phyloP scores from a whole-genome alignment of 2,329 filamentous ascomycete genomes.

The Pezizomycotina sp. region DNA sequence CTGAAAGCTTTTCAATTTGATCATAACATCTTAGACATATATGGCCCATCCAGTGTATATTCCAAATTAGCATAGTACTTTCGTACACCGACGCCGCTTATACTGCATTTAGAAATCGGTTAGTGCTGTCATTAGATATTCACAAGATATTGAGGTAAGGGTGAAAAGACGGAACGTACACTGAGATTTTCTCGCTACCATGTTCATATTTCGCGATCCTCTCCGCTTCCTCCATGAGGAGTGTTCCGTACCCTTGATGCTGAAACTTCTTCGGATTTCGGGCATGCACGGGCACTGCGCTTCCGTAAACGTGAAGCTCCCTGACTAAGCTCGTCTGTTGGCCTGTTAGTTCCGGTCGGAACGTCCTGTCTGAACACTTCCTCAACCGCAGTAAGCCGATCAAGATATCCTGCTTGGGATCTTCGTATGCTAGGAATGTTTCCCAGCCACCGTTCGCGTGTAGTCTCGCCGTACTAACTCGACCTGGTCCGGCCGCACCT shows the following conservation, averaged over 20 bases:
- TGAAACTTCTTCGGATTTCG: slow-evolving; percentile 93
- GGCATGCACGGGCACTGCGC: slow-evolving; percentile 91
- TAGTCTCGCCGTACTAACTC: slow-evolving; percentile 92
- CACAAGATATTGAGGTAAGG: background rate
- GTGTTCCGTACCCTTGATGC: slow-evolving; percentile 89
- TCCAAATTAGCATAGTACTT: slow-evolving; percentile 90
- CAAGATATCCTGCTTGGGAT: slow-evolving; percentile 94
- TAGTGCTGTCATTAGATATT: slow-evolving; percentile 2
- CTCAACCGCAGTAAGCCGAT: slow-evolving; percentile 77
- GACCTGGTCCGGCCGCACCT: slow-evolving; percentile 89
- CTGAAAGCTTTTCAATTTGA: background rate
- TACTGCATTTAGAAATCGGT: slow-evolving; percentile 32
- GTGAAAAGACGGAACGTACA: slow-evolving; percentile 30
- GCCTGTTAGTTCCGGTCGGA: slow-evolving; percentile 65
- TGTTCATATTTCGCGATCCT: slow-evolving; percentile 89
- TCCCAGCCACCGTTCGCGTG: slow-evolving; percentile 95
- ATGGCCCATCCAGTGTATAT: slow-evolving; percentile 84
- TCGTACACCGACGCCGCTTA: slow-evolving; percentile 89
- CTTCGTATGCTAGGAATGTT: slow-evolving; percentile 93
- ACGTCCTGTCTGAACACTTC: slow-evolving; percentile 82
- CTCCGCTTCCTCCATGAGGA: slow-evolving; percentile 96
- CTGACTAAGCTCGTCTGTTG: slow-evolving; percentile 85
- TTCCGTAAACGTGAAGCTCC: slow-evolving; percentile 92
- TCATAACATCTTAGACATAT: slow-evolving; percentile 43
- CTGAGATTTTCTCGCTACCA: slow-evolving; percentile 80